Percentiles rank a stretch among this genome's conserved stretches.
These are phyloP conservation scores for Lactarius pseudohatsudake DNA, from an alignment of 768 basidiomycete species.

Conservation along the genomic window DNA sequence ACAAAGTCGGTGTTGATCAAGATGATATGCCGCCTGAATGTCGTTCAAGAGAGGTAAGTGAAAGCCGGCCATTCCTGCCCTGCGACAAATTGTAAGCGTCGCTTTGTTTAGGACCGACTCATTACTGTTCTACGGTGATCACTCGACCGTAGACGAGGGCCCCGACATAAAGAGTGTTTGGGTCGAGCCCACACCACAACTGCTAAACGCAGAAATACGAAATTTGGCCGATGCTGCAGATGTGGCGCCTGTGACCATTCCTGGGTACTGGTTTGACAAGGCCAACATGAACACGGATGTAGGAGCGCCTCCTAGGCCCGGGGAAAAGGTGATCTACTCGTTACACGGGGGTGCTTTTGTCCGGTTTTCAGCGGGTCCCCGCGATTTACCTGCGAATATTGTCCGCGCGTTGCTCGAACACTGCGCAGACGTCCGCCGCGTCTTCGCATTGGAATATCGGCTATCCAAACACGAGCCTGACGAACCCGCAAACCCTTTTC, in stretches of 20 bases:
- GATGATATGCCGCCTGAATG: neutral
- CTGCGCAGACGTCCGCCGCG: conserved; percentile 43
- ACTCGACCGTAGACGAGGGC: conserved; percentile 19
- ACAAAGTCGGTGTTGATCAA: conserved; percentile 17
- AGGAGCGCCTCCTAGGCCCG: conserved; percentile 43
- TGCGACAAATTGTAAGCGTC: neutral
- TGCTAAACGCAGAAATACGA: conserved; percentile 22
- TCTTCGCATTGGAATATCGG: conserved; percentile 71
- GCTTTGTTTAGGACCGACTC: conserved; percentile 12
- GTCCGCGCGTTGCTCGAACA: conserved; percentile 36
- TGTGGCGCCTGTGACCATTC: conserved; percentile 21
- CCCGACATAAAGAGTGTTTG: conserved; percentile 27
- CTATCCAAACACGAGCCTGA: conserved; percentile 49
- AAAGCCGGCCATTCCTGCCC: neutral
- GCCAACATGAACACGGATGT: conserved; percentile 3
- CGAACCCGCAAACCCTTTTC: conserved; percentile 58
- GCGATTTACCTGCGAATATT: conserved; percentile 42
- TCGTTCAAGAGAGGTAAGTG: conserved; percentile 12
- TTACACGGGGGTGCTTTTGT: conserved; percentile 67
- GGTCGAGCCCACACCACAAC: conserved; percentile 27
- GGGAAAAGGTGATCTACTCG: conserved; percentile 58
- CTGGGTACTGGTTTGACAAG: conserved; percentile 27
- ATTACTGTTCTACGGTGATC: conserved; percentile 20
- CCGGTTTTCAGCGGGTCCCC: conserved; percentile 57
- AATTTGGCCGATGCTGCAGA: conserved; percentile 15